These are phyloP conservation scores for Trichosanthes cucumerina DNA, from an alignment of 306 rosid species.

Conservation along the genomic window DNA sequence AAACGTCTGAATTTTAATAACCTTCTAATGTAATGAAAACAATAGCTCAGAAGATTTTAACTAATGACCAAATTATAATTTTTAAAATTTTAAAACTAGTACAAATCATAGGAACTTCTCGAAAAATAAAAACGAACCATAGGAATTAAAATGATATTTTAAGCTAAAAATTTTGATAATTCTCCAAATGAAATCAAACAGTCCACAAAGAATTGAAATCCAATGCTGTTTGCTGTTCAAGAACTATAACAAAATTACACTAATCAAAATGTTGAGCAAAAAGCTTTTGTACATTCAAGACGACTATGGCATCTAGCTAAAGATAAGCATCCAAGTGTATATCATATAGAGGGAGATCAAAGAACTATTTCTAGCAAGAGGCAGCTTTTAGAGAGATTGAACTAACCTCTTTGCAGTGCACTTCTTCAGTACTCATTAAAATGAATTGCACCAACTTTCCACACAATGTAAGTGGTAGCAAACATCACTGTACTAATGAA, in stretches of 20 bases:
- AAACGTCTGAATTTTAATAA: no score
- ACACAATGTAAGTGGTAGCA: slow-evolving; percentile 82
- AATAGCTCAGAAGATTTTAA: background rate
- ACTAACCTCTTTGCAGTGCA: slow-evolving; percentile 7
- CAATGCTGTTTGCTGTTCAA: background rate
- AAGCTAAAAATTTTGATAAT: background rate
- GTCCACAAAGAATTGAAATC: background rate
- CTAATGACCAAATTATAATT: background rate
- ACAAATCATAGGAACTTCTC: background rate
- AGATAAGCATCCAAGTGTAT: background rate
- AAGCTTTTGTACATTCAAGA: background rate
- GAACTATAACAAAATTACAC: background rate
- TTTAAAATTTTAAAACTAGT: background rate
- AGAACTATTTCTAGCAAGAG: background rate
- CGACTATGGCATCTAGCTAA: background rate
- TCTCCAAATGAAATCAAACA: background rate
- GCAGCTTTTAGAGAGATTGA: background rate
- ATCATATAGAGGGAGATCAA: background rate
- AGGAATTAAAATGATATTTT: background rate
- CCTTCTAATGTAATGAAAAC: no score
- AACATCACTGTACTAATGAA: slow-evolving; percentile 82
- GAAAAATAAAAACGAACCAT: background rate
- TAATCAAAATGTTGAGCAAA: slow-evolving; percentile 3
- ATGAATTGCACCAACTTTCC: slow-evolving; percentile 98
- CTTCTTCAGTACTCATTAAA: slow-evolving; percentile 71